Conservation (phyloP, 2,329 filamentous ascomycete species). For the Talaromyces sp. region DNA sequence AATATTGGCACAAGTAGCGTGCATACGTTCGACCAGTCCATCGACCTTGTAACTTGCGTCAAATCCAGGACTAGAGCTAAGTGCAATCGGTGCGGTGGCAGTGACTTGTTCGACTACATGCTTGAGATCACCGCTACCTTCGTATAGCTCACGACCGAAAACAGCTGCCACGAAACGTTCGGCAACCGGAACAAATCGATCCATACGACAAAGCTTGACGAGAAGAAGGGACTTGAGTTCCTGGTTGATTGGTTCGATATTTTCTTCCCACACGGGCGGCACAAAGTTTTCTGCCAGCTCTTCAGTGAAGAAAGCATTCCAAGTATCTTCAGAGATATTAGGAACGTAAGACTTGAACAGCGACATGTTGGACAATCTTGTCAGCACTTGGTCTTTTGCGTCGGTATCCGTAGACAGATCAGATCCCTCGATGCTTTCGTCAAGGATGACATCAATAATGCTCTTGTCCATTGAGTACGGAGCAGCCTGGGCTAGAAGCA, state of each 20-base stretch:
- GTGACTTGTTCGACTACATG: slow-evolving; percentile 80
- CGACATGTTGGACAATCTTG: slow-evolving; percentile 62
- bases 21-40: slow-evolving; percentile 78
- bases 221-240: slow-evolving; percentile 79
- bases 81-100: slow-evolving; percentile 76
- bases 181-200: slow-evolving; percentile 87
- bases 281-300: slow-evolving; percentile 83
- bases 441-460: slow-evolving; percentile 80
- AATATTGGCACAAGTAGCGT: slow-evolving; percentile 86
- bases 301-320: slow-evolving; percentile 77
- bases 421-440: slow-evolving; percentile 66
- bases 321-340: slow-evolving; percentile 56
- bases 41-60: slow-evolving; percentile 99
- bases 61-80: slow-evolving; percentile 93
- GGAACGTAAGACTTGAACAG: slow-evolving; percentile 70
- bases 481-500: slow-evolving; percentile 92
- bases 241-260: slow-evolving; percentile 63
- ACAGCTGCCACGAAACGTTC: slow-evolving; percentile 85
- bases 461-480: slow-evolving; percentile 92
- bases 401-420: slow-evolving; percentile 69
- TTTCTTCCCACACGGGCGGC: slow-evolving; percentile 68
- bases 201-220: slow-evolving; percentile 90
- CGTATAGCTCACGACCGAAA: slow-evolving; percentile 77
- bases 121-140: slow-evolving; percentile 78
- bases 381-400: slow-evolving; percentile 63